Evolutionary conservation across 305 asterid genomes (phyloP).

Genomic region (Petunia hybrid): DNA sequence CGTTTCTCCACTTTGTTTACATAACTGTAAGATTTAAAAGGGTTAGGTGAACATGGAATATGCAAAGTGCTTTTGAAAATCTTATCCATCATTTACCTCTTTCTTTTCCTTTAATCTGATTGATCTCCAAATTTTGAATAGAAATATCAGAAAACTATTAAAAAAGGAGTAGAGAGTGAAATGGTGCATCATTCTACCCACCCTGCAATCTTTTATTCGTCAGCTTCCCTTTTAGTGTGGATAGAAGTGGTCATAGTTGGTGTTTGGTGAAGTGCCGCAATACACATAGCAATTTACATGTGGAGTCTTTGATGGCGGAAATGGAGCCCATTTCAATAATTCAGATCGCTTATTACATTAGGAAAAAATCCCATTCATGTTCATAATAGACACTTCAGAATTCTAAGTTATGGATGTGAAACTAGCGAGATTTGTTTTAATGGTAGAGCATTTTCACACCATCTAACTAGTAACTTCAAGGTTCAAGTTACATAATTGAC

Average conservation of each 20-base stretch:
- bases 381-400: too few relatives aligned
- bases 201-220: background rate
- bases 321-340: slow-evolving; percentile 26
- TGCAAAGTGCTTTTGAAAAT: slow-evolving; percentile 6
- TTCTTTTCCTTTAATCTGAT: background rate
- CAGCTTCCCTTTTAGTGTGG: background rate
- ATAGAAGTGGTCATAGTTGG: background rate
- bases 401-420: too few relatives aligned
- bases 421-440: too few relatives aligned
- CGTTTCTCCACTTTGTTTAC: too few relatives aligned
- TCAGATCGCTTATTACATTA: background rate
- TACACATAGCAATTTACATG: background rate
- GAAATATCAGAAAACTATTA: background rate
- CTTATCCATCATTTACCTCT: background rate
- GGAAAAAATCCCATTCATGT: background rate
- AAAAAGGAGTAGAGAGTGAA: too few relatives aligned
- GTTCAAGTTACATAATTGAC: too few relatives aligned
- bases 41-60: background rate
- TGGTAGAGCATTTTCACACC: too few relatives aligned
- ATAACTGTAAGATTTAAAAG: too few relatives aligned
- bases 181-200: slow-evolving; percentile 10
- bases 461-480: too few relatives aligned
- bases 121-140: background rate
- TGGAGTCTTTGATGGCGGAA: background rate
- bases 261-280: background rate